These are phyloP conservation scores for Buxus sempervirens DNA, from an alignment of 164 flowering plant genomes.

Conservation along the genomic window DNA sequence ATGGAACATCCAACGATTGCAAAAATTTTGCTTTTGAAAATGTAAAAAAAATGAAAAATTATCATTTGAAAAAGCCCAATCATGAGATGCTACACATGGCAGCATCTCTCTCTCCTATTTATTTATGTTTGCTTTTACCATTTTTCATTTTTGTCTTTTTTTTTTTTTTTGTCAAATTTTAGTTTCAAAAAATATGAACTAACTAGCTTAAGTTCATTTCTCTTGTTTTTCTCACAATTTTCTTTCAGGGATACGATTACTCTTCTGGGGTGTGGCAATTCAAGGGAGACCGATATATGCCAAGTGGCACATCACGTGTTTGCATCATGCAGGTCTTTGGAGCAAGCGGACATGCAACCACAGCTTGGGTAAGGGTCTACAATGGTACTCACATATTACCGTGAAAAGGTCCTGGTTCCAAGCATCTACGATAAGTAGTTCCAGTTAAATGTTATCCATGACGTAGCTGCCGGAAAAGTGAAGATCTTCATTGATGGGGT, in stretches of 20 bases:
- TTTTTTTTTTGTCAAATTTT: too few relatives aligned
- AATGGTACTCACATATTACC: constrained; percentile 27
- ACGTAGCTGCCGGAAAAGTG: constrained; percentile 18
- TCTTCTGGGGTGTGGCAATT: constrained; percentile 38
- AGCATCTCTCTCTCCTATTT: too few relatives aligned
- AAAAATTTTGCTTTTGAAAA: too few relatives aligned
- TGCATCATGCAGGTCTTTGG: constrained; percentile 34
- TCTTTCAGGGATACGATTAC: not conserved
- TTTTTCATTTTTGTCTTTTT: too few relatives aligned
- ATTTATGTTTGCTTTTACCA: too few relatives aligned
- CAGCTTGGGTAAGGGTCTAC: too few relatives aligned
- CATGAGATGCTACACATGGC: too few relatives aligned
- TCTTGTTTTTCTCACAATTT: not conserved
- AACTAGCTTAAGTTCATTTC: not conserved
- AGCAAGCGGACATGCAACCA: too few relatives aligned
- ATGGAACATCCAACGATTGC: too few relatives aligned
- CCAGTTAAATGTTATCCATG: not conserved
- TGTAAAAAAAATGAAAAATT: too few relatives aligned
- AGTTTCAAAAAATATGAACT: too few relatives aligned
- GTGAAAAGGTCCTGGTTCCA: constrained; percentile 5
- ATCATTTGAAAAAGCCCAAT: too few relatives aligned
- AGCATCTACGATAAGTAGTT: constrained; percentile 30
- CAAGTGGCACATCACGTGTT: constrained; percentile 29
- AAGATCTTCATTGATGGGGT: constrained; percentile 14
- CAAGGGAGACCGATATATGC: constrained; percentile 9